Base-by-base conservation (phyloP, 2,329 filamentous ascomycete genomes). In the Mollisia scopiformis region DNA sequence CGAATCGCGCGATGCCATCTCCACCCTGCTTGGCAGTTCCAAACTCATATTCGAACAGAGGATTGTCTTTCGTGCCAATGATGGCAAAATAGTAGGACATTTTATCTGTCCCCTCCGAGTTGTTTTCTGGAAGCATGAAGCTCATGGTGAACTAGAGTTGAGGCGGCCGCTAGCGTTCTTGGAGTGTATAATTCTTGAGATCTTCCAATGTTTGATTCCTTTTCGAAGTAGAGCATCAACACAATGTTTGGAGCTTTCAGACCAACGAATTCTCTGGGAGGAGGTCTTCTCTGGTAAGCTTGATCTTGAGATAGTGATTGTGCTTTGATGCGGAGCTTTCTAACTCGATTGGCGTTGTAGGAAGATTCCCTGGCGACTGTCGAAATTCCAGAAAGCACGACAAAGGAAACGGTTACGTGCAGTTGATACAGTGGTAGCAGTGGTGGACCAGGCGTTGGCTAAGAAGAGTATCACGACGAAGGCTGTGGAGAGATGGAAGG, bases 41-140 rank as follows among this genome's bases (percentile, higher is more conserved):
- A 75, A 99, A 99, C 74, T 97, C 93, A 77, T 96, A 87, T 79
- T 96, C 94, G 80, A 98, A 99, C 68, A 99, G 86, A 33, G 95
- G 94, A 74, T 94, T 96, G 81, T 99, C 95, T 71, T 92, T 91
- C 23, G 93, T 96, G 73, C 93, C 95, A 76, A 99, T 87, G 69
- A 99, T 97, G 74, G 91, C 91, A 79, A 99, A 98, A 82, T 97
- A 97, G 84, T 98, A 99, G 62, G 93, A 97, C 95, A 98, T 98
- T 66, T 82, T 58, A 28, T 49, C 30, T 46, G 35, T 47, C 50
- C 16, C 30, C 6, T 16, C 11, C 37, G 21, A 11, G 8, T 25
- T 47, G 43, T 2, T 2, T 33, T 55, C 37, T 47, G 49, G 49
- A 57, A 31, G 37, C 28, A 25, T 56, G n/a, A 31, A 16, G 55